Evolutionary conservation across 345 rosid genomes (phyloP), one percentile per base, ranked within the genome.

Genomic region (Mangifera indica): DNA sequence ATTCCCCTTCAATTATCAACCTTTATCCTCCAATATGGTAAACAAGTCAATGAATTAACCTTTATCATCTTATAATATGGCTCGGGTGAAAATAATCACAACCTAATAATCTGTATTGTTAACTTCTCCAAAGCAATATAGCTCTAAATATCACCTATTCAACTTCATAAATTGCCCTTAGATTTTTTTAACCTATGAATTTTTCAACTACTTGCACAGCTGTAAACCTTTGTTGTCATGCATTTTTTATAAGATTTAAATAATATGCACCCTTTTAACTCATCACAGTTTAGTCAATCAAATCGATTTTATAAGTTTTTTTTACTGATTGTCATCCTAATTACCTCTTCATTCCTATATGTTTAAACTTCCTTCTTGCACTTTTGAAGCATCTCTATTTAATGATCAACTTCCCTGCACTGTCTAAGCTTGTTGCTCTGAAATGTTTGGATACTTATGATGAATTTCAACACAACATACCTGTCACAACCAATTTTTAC

Each of bases 401-500:
- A 18, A 8, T 4, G 7, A 32, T 32, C 44, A 26, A 25, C 8
- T 45, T 56, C 58, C 21, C 46, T 20, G 29, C 49, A 14, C 6
- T 62, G 53, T 42, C 67, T 21, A 65, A 66, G 71, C 57, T 13
- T 34, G 21, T 29, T 45, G 52, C 60, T 58, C 29, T n/a, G 24
- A 74, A 26, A 44, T 11, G 6, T 10, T 55, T 3, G 8, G 18
- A 40, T 11, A 49, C 29, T 37, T 29, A 66, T 44, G 46, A 44
- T 17, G 3, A 58, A 45, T 18, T 42, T 4, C 25, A 70, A 67
- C 15, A 51, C 65, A 62, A 26, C 42, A 34, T 77, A 85, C 87
- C 85, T 79, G 71, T 83, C 81, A 73, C 49, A 64, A 49, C 77
- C 87, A 63, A 85, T 76, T 32, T 74, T 84, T 65, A 85, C 89